These are phyloP conservation scores for Botryotinia globosa DNA, from an alignment of 2,329 filamentous ascomycete genomes.

Conservation along the genomic window DNA sequence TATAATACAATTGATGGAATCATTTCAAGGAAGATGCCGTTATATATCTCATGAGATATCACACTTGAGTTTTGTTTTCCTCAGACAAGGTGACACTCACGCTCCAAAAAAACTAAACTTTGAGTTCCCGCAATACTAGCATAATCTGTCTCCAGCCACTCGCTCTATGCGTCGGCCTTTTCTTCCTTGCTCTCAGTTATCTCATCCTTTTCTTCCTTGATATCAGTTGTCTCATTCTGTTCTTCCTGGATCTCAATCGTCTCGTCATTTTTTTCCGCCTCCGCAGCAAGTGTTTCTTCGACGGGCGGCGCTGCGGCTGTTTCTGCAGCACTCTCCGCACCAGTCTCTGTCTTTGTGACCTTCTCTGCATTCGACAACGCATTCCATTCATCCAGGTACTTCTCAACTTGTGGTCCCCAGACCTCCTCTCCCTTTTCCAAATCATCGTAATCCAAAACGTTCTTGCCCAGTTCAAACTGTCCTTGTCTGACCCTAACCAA, in stretches of 20 bases:
- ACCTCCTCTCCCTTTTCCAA: conserved; percentile 71
- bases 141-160: too few relatives aligned
- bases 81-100: neutral
- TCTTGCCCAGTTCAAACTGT: conserved; percentile 70
- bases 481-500: conserved; percentile 79
- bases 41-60: neutral
- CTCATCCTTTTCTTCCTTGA: neutral
- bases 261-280: neutral
- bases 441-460: conserved; percentile 76
- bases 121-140: neutral
- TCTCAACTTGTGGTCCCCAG: conserved; percentile 74
- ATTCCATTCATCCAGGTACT: conserved; percentile 47
- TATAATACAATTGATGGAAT: neutral
- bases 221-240: neutral
- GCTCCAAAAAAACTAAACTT: neutral
- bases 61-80: neutral
- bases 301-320: neutral
- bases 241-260: neutral
- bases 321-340: neutral
- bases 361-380: neutral
- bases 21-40: neutral
- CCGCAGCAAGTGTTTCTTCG: neutral
- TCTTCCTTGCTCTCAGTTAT: neutral
- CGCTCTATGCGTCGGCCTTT: neutral
- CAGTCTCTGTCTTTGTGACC: neutral